Conservation (phyloP, 495 filamentous ascomycete species). For the Diplogelasinospora grovesii region DNA sequence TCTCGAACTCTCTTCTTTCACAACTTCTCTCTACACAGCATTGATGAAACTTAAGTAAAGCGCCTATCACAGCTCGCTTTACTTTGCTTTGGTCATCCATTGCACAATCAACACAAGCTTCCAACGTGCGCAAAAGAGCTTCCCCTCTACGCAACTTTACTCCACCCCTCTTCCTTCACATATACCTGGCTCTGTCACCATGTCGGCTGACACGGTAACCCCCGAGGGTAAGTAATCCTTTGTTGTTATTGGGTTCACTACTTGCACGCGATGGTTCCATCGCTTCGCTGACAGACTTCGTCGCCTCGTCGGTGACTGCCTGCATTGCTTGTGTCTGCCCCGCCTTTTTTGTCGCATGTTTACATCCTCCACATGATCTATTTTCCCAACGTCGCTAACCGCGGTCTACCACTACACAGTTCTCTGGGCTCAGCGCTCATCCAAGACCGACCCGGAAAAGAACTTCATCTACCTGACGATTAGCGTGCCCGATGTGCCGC, state of each 20-base stretch:
- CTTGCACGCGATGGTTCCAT: too few relatives aligned
- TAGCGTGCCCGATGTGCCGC: conserved; percentile 70
- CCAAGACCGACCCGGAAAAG: conserved; percentile 65
- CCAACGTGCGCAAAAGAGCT: too few relatives aligned
- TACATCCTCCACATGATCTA: background rate
- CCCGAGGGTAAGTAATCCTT: conserved; percentile 22
- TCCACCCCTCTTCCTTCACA: conserved; percentile 2
- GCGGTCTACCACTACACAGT: conserved; percentile 44
- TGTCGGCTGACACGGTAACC: conserved; percentile 22
- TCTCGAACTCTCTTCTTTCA: background rate
- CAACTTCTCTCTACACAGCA: background rate
- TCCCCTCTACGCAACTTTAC: conserved; percentile 2
- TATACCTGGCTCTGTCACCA: conserved; percentile 19
- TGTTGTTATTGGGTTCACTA: too few relatives aligned
- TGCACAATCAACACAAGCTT: background rate
- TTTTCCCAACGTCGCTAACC: conserved; percentile 1
- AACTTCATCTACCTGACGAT: conserved; percentile 93
- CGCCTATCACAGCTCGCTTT: too few relatives aligned
- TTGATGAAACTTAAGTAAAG: background rate
- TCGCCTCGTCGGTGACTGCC: too few relatives aligned
- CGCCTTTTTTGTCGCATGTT: background rate
- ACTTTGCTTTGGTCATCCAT: too few relatives aligned
- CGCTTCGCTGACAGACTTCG: too few relatives aligned
- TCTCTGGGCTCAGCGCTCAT: conserved; percentile 96
- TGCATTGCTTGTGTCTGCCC: too few relatives aligned